Conservation (phyloP, 495 filamentous ascomycete species). For the Monascus purpureus region DNA sequence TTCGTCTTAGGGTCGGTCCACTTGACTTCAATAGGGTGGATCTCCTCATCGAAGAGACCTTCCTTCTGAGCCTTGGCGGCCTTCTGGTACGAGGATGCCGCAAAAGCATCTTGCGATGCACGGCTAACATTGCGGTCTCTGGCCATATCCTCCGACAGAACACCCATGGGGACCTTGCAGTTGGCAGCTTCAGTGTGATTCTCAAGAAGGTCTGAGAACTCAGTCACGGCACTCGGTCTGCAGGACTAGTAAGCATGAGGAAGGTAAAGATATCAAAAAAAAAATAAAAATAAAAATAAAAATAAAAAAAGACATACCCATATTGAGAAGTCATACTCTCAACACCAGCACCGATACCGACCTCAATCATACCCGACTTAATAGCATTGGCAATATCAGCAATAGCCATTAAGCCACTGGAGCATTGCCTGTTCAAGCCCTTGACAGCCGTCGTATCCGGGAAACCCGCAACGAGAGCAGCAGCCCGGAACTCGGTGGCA, state of each 20-base stretch:
- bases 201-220: conserved; percentile 90
- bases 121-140: conserved; percentile 64
- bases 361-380: conserved; percentile 77
- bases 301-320: conserved; percentile 41
- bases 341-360: conserved; percentile 91
- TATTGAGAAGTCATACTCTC: conserved; percentile 94
- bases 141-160: conserved; percentile 90
- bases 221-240: conserved; percentile 73
- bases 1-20: conserved; percentile 79
- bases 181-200: conserved; percentile 70
- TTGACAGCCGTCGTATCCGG: conserved; percentile 71
- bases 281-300: conserved; percentile 1
- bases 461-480: conserved; percentile 82
- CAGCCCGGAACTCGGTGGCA: conserved; percentile 92
- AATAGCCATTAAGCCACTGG: conserved; percentile 74
- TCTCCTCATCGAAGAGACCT: conserved; percentile 89
- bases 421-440: conserved; percentile 84
- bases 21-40: conserved; percentile 71
- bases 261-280: not conserved
- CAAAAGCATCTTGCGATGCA: conserved; percentile 71
- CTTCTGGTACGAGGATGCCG: conserved; percentile 80
- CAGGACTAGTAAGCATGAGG: conserved; percentile 1
- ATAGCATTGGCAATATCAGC: conserved; percentile 91
- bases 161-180: conserved; percentile 97
- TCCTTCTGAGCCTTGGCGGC: conserved; percentile 71